phyloP scores from a whole-genome alignment of 2,329 filamentous ascomycete species.

The Ilyonectria robusta region DNA sequence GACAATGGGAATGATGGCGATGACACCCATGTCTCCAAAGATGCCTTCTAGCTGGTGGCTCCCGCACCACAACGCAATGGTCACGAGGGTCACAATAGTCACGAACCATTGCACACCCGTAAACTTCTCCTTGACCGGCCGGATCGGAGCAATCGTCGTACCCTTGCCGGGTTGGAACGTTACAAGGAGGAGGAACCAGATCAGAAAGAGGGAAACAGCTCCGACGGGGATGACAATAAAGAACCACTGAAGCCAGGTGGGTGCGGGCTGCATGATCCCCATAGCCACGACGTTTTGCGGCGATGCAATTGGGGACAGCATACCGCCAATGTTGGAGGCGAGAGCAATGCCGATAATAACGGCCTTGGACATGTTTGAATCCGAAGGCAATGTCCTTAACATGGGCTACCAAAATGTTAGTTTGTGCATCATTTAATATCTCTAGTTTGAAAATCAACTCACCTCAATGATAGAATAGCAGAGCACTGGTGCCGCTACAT shows the following conservation, averaged over 20 bases:
- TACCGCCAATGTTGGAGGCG: conserved; percentile 95
- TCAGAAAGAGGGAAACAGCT: conserved; percentile 86
- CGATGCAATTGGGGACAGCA: conserved; percentile 95
- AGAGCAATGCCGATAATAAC: conserved; percentile 96
- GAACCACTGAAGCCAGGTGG: conserved; percentile 97
- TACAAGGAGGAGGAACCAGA: conserved; percentile 88
- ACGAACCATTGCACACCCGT: conserved; percentile 95
- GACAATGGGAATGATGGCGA: conserved; percentile 95
- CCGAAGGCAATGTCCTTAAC: conserved; percentile 90
- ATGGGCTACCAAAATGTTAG: conserved; percentile 74
- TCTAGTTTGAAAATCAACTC: conserved; percentile 43
- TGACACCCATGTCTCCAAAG: conserved; percentile 98
- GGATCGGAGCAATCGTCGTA: conserved; percentile 92
- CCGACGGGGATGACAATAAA: conserved; percentile 95
- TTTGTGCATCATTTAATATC: not conserved
- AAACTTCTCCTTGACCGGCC: conserved; percentile 89
- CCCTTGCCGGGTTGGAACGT: conserved; percentile 89
- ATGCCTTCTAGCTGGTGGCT: conserved; percentile 88
- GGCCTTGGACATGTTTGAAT: conserved; percentile 94
- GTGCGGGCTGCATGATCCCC: conserved; percentile 92
- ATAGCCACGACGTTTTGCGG: conserved; percentile 98
- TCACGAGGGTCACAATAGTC: conserved; percentile 82
- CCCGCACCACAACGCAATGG: conserved; percentile 93
- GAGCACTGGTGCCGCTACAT: conserved; percentile 95
- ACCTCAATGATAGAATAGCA: conserved; percentile 98